A percentile compares a stretch with the other conserved stretches of the same genome.
Conservation (phyloP, 2,329 filamentous ascomycete genomes). For the Xylaria multiplex region DNA sequence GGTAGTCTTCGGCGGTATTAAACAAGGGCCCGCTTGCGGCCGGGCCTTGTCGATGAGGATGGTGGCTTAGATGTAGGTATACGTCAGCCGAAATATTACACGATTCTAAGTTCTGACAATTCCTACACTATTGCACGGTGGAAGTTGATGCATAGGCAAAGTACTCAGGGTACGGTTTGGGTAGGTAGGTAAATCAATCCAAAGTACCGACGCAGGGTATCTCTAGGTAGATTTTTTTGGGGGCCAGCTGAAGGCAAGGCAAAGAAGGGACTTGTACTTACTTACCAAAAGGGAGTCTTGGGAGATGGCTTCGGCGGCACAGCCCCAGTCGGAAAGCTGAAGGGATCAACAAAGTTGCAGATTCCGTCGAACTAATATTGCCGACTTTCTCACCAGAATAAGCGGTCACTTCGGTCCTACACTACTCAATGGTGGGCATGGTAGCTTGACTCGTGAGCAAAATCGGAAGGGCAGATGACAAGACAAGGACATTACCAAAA, state of each 20-base stretch:
- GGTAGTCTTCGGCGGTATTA: conserved; percentile 8
- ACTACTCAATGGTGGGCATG: conserved; percentile 24
- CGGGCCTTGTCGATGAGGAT: conserved; percentile 5
- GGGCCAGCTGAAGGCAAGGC: conserved; percentile 48
- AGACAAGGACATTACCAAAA: conserved; percentile 26
- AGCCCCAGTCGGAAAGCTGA: conserved; percentile 35
- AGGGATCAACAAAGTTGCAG: conserved; percentile 34
- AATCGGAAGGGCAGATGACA: conserved; percentile 27
- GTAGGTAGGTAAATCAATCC: neutral
- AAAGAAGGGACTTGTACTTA: conserved; percentile 34
- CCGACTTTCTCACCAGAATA: conserved; percentile 28
- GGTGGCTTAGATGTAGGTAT: conserved; percentile 24
- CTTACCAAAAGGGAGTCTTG: conserved; percentile 30
- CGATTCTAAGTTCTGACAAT: conserved; percentile 11
- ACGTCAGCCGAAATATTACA: conserved; percentile 30
- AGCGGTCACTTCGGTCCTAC: conserved; percentile 18
- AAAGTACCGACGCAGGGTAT: conserved; percentile 24
- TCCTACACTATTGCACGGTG: conserved; percentile 6
- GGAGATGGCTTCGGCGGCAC: conserved; percentile 27
- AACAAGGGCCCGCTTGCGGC: conserved; percentile 7
- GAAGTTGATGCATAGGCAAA: conserved; percentile 10
- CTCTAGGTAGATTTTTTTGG: conserved; percentile 31
- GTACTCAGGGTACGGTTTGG: neutral
- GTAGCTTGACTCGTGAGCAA: conserved; percentile 26
- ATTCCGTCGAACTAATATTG: conserved; percentile 21